Conservation (phyloP, 2,329 filamentous ascomycete genomes). For the Pestalotiopsis sp. region DNA sequence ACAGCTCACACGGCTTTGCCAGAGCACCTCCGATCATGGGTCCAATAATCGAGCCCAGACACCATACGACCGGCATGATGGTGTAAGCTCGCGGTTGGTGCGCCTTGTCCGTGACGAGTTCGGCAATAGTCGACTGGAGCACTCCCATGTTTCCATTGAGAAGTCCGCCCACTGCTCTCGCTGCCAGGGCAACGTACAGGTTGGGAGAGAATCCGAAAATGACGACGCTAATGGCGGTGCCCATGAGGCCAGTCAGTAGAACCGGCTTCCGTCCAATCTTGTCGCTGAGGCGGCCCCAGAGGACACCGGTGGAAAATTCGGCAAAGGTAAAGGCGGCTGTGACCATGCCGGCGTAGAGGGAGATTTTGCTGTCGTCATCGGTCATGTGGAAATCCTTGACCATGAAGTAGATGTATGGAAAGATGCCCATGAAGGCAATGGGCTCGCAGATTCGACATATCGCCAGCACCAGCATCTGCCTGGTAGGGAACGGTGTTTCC, state of each 20-base stretch:
- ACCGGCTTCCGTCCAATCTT: constrained; percentile 88
- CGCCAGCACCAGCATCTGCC: constrained; percentile 52
- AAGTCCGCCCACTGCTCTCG: constrained; percentile 76
- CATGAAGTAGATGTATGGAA: constrained; percentile 99
- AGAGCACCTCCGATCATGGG: constrained; percentile 89
- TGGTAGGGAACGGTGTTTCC: constrained; percentile 35
- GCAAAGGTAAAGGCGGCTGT: constrained; percentile 96
- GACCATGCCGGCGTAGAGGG: constrained; percentile 92
- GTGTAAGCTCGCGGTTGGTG: constrained; percentile 95
- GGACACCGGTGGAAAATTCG: constrained; percentile 88
- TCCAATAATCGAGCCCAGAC: constrained; percentile 91
- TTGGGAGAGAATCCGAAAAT: constrained; percentile 82
- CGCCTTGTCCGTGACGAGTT: constrained; percentile 89
- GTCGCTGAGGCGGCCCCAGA: constrained; percentile 94
- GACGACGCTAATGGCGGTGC: constrained; percentile 81
- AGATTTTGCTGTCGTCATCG: constrained; percentile 76
- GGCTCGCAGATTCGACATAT: constrained; percentile 96
- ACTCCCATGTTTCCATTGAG: constrained; percentile 96
- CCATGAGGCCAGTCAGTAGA: constrained; percentile 77
- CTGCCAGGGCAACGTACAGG: constrained; percentile 80
- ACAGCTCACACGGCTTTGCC: constrained; percentile 82
- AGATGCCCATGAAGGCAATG: constrained; percentile 99
- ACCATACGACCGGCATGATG: constrained; percentile 99
- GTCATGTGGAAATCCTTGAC: constrained; percentile 88
- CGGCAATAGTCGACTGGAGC: constrained; percentile 91